Conservation (phyloP, 345 rosid genomes). For the Nephelium lappaceum region DNA sequence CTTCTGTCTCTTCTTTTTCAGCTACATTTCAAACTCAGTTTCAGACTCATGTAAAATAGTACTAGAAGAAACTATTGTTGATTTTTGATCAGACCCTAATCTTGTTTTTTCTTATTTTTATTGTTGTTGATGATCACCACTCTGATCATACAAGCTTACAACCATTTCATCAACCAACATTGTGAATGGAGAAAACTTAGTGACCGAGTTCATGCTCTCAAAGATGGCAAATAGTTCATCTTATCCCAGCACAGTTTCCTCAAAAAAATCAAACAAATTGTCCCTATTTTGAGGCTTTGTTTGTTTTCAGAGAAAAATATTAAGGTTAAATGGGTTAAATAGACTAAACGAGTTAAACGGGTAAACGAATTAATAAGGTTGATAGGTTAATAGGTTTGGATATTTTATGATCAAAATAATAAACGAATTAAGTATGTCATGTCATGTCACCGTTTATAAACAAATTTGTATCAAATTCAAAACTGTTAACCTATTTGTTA, state of each 20-base stretch:
- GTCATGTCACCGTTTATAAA: no score
- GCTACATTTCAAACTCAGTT: constrained; percentile 41
- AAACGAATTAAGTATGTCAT: no score
- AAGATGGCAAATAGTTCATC: constrained; percentile 84
- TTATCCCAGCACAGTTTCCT: constrained; percentile 53
- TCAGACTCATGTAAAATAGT: constrained; percentile 40
- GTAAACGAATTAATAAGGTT: no score
- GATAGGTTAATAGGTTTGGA: no score
- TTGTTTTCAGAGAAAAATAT: constrained; percentile 12
- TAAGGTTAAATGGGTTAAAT: no score
- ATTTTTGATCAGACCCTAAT: constrained; percentile 37
- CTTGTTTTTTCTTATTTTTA: constrained; percentile 1
- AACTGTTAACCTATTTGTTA: no score
- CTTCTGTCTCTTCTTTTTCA: constrained; percentile 51
- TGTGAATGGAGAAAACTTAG: constrained; percentile 49
- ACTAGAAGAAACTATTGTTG: constrained; percentile 25
- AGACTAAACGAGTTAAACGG: no score
- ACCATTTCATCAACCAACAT: constrained; percentile 27
- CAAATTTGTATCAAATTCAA: no score
- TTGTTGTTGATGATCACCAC: neutral
- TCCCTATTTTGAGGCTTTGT: constrained; percentile 44
- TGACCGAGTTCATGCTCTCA: constrained; percentile 62
- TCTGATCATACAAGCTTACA: constrained; percentile 3
- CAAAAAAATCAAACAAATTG: constrained; percentile 44
- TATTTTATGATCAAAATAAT: no score